phyloP scores from a whole-genome alignment of 139 green algal genomes.

The Chlamydomonas incerta region DNA sequence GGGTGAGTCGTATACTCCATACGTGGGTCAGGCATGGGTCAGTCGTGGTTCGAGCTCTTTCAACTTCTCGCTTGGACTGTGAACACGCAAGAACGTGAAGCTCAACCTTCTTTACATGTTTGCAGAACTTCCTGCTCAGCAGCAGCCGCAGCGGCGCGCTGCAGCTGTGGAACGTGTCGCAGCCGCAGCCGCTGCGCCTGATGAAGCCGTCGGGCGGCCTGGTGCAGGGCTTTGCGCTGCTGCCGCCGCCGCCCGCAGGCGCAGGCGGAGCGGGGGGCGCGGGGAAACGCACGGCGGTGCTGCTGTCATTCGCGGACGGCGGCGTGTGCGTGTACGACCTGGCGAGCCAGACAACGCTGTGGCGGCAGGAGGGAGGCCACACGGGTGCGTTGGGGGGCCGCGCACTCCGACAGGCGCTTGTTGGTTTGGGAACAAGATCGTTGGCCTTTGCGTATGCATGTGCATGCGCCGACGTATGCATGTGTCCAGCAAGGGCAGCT shows the following conservation, averaged over 20 bases:
- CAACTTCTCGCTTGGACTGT: no score
- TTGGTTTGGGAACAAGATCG: no score
- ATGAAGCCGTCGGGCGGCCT: slow-evolving; percentile 48
- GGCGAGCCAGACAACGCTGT: slow-evolving; percentile 8
- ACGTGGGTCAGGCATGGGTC: no score
- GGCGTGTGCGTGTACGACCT: slow-evolving; percentile 31
- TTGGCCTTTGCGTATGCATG: no score
- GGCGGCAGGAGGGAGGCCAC: slow-evolving; percentile 56
- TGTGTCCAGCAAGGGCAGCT: no score
- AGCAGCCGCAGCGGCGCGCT: slow-evolving; percentile 53
- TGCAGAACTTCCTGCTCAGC: slow-evolving; percentile 57
- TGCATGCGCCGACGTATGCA: no score
- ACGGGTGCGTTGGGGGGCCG: slow-evolving; percentile 34
- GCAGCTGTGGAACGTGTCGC: slow-evolving; percentile 68
- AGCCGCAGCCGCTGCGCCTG: slow-evolving; percentile 44
- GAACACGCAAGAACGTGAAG: no score
- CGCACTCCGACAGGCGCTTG: no score
- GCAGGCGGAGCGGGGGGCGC: background rate
- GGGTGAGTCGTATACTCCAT: no score
- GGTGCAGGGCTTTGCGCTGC: slow-evolving; percentile 27
- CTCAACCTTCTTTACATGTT: no score
- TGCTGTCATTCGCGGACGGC: slow-evolving; percentile 58
- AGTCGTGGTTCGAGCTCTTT: no score
- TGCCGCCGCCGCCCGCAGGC: background rate
- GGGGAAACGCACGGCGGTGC: background rate